Conservation (phyloP, 805 yeast species). For the Geotrichum ghanense region DNA sequence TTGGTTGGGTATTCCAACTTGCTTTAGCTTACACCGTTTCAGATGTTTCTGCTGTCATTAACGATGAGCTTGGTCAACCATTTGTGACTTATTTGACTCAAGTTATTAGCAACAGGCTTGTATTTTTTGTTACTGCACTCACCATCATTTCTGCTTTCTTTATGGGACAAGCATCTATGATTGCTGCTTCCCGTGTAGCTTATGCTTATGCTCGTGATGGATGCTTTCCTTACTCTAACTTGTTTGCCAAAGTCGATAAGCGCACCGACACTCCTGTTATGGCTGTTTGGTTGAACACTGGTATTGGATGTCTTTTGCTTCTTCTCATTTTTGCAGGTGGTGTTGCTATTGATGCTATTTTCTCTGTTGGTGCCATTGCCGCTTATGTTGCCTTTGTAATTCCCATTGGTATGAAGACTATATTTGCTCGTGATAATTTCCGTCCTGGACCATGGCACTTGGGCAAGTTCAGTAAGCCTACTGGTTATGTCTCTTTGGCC, state of each 20-base stretch:
- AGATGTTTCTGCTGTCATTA: conserved; percentile 33
- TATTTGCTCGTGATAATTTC: conserved; percentile 41
- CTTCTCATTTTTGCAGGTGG: conserved; percentile 53
- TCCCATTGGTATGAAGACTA: conserved; percentile 49
- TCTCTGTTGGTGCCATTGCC: conserved; percentile 62
- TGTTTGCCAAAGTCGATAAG: conserved; percentile 39
- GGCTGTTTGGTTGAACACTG: conserved; percentile 45
- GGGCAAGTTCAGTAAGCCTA: conserved; percentile 39
- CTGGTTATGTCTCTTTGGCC: conserved; percentile 37
- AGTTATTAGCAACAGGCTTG: conserved; percentile 32
- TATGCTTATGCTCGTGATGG: conserved; percentile 61
- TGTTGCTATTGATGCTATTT: conserved; percentile 56
- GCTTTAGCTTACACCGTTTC: conserved; percentile 53
- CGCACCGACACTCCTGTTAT: conserved; percentile 50
- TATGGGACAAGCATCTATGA: conserved; percentile 50
- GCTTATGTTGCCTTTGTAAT: conserved; percentile 56
- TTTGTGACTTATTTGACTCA: conserved; percentile 45
- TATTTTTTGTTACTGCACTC: conserved; percentile 32
- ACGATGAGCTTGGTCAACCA: conserved; percentile 48
- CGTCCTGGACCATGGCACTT: conserved; percentile 58
- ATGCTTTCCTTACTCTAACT: conserved; percentile 45
- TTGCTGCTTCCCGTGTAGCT: conserved; percentile 56
- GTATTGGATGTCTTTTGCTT: conserved; percentile 43
- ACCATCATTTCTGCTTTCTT: conserved; percentile 34
- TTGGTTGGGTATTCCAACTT: conserved; percentile 47